Conservation (phyloP, 78 protist genomes). For the Speleostelium caveatum region DNA sequence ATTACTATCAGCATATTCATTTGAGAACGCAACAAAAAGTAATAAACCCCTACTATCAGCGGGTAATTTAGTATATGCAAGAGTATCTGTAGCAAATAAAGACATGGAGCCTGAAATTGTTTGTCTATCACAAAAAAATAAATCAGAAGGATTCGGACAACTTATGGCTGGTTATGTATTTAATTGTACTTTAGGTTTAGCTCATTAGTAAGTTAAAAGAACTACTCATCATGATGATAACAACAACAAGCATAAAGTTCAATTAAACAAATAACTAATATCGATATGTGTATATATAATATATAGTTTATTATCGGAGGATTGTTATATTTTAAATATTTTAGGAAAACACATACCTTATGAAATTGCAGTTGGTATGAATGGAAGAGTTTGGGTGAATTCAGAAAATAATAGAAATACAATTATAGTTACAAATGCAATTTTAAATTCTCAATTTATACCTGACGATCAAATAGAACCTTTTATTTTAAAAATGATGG, state of each 20-base stretch:
- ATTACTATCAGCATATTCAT: conserved; percentile 81
- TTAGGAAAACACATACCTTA: conserved; percentile 78
- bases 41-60: conserved; percentile 81
- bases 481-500: conserved; percentile 16
- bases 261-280: too few relatives aligned
- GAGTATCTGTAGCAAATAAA: conserved; percentile 85
- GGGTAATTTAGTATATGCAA: conserved; percentile 81
- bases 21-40: conserved; percentile 88
- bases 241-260: background rate
- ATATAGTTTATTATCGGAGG: conserved; percentile 62
- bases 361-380: conserved; percentile 88
- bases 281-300: background rate
- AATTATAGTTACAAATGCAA: conserved; percentile 73
- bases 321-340: conserved; percentile 57
- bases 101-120: conserved; percentile 90
- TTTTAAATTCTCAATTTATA: conserved; percentile 73
- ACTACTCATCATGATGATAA: background rate
- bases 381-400: conserved; percentile 91
- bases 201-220: conserved; percentile 65
- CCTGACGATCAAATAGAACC: conserved; percentile 43
- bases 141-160: conserved; percentile 86
- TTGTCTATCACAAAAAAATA: conserved; percentile 70
- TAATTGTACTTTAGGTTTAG: conserved; percentile 58
- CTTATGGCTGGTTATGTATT: conserved; percentile 80
- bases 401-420: conserved; percentile 6